Conservation (phyloP, 108 stramenopile species). For the Cylindrotheca closterium region DNA sequence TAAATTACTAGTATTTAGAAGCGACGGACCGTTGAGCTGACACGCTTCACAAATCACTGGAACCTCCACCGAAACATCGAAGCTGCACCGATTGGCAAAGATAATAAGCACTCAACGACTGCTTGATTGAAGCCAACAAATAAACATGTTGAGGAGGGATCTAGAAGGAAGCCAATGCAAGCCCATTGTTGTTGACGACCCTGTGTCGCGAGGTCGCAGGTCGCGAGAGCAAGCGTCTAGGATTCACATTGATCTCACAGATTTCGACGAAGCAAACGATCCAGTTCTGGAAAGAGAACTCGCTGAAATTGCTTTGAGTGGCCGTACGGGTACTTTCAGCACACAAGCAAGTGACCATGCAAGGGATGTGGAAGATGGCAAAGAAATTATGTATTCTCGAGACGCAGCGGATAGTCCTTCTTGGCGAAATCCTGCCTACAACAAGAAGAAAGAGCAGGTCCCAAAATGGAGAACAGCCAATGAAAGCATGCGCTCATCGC, state of each 20-base stretch:
- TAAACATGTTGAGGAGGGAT: too few relatives aligned
- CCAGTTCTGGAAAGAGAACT: slow-evolving; percentile 29
- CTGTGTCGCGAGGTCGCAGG: not conserved
- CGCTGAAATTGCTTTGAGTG: slow-evolving; percentile 33
- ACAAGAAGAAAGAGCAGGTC: slow-evolving; percentile 13
- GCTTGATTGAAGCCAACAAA: too few relatives aligned
- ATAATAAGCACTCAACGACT: too few relatives aligned
- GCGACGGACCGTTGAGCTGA: too few relatives aligned
- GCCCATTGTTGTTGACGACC: not conserved
- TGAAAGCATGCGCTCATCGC: not conserved
- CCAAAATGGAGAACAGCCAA: not conserved
- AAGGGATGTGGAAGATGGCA: slow-evolving; percentile 29
- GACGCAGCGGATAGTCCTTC: slow-evolving; percentile 22
- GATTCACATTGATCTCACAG: slow-evolving; percentile 12
- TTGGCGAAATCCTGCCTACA: slow-evolving; percentile 16
- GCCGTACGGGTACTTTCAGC: slow-evolving; percentile 29
- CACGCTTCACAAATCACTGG: too few relatives aligned
- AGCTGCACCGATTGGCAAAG: too few relatives aligned
- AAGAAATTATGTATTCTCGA: not conserved
- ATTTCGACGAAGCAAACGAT: slow-evolving; percentile 23
- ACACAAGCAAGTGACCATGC: slow-evolving; percentile 15
- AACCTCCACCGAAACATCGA: too few relatives aligned
- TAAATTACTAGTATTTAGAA: too few relatives aligned
- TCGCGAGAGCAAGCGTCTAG: not conserved
- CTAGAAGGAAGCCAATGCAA: not conserved